These are phyloP conservation scores for Pleurotus djamor DNA, from an alignment of 768 basidiomycete species.

Conservation along the genomic window DNA sequence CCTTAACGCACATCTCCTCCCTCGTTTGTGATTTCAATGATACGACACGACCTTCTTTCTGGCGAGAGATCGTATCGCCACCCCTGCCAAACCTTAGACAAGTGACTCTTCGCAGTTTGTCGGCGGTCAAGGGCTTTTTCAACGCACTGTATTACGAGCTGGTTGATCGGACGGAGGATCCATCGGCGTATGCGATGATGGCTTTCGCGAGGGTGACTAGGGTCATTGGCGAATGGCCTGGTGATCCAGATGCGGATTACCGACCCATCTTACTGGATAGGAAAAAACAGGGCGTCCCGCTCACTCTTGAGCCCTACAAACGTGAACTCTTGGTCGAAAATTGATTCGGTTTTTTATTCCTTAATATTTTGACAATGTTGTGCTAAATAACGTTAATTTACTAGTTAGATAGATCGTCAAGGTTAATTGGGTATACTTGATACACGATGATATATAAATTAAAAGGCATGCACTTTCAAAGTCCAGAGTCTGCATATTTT, in stretches of 20 bases:
- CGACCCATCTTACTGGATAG: background rate
- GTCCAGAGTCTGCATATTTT: background rate
- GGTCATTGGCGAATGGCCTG: background rate
- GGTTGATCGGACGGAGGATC: background rate
- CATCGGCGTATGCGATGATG: background rate
- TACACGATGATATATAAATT: no score
- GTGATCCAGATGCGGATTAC: background rate
- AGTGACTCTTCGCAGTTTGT: background rate
- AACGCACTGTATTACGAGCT: background rate
- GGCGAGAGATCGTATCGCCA: background rate
- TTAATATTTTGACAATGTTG: background rate
- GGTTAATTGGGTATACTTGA: no score
- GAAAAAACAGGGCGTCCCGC: background rate
- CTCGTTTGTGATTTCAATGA: background rate
- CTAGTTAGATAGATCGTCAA: background rate
- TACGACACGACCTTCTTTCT: background rate
- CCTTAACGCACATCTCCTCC: background rate
- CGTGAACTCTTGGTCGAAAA: no score
- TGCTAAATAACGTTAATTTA: background rate
- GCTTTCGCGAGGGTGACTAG: background rate
- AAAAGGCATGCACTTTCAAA: background rate
- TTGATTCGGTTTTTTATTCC: background rate
- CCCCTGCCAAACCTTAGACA: background rate
- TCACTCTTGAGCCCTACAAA: background rate
- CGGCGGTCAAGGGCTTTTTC: background rate